These are phyloP conservation scores for Shiraia sp. DNA, from an alignment of 2,329 filamentous ascomycete genomes.

Conservation along the genomic window DNA sequence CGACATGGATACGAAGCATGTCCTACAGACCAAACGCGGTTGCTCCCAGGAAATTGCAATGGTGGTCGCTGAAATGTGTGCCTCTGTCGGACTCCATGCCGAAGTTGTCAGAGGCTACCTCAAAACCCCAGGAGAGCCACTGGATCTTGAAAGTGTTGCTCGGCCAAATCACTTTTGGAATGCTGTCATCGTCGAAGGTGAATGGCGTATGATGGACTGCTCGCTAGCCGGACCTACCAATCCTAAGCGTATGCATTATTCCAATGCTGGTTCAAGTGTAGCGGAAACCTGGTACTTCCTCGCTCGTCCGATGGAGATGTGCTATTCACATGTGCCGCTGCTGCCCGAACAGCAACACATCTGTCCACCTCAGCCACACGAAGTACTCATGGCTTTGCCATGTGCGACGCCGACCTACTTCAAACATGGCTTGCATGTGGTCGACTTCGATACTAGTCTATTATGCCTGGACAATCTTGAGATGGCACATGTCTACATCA, in stretches of 20 bases:
- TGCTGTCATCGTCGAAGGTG: constrained; percentile 84
- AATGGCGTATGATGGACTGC: constrained; percentile 97
- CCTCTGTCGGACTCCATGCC: constrained; percentile 82
- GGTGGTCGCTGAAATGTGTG: constrained; percentile 91
- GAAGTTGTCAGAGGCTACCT: constrained; percentile 89
- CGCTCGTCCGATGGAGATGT: constrained; percentile 82
- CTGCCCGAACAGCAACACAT: constrained; percentile 89
- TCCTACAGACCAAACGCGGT: constrained; percentile 81
- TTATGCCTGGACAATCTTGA: constrained; percentile 88
- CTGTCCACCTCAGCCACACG: constrained; percentile 82
- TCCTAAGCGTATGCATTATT: constrained; percentile 77
- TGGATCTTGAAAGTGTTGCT: constrained; percentile 79
- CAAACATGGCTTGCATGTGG: constrained; percentile 75
- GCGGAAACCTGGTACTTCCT: constrained; percentile 95
- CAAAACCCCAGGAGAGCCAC: constrained; percentile 78
- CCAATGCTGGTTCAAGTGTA: constrained; percentile 66
- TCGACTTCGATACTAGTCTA: constrained; percentile 88
- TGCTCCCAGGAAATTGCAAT: constrained; percentile 88
- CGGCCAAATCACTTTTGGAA: constrained; percentile 98
- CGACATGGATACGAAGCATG: constrained; percentile 78
- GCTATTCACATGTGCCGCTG: constrained; percentile 93
- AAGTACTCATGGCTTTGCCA: constrained; percentile 83
- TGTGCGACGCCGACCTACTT: constrained; percentile 88
- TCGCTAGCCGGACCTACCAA: constrained; percentile 90
- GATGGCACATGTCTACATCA: constrained; percentile 86